Conservation (phyloP, 805 yeast species). For the Kuraishia floccosa region DNA sequence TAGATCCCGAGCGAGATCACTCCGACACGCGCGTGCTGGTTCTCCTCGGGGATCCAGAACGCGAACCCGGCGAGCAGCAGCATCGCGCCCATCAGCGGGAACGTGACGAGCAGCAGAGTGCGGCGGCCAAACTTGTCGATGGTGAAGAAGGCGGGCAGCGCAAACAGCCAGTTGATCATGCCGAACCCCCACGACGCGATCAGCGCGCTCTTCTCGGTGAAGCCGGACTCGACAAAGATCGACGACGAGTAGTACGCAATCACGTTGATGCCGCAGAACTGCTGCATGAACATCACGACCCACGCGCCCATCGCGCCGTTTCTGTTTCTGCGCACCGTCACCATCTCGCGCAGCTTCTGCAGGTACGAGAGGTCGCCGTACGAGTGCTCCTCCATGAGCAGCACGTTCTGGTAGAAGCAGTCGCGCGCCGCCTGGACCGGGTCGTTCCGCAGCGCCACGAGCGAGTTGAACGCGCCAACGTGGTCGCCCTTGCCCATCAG, state of each 20-base stretch:
- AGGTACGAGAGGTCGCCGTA: constrained; percentile 28
- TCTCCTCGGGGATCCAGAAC: constrained; percentile 47
- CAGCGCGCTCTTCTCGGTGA: constrained; percentile 49
- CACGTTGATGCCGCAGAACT: constrained; percentile 83
- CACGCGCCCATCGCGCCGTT: constrained; percentile 75
- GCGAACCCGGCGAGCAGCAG: constrained; percentile 57
- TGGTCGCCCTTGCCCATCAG: constrained; percentile 62
- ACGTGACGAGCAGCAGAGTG: constrained; percentile 40
- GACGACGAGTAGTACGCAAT: constrained; percentile 79
- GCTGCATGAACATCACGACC: constrained; percentile 84
- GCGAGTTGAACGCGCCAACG: constrained; percentile 42
- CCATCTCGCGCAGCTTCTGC: constrained; percentile 41
- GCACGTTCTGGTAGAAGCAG: constrained; percentile 54
- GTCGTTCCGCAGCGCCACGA: constrained; percentile 34
- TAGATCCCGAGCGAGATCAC: constrained; percentile 67
- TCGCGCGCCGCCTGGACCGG: constrained; percentile 61
- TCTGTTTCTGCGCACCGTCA: constrained; percentile 70
- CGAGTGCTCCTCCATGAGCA: constrained; percentile 52
- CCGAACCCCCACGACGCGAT: constrained; percentile 86
- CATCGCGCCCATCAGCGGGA: constrained; percentile 55
- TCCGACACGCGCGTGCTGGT: constrained; percentile 44
- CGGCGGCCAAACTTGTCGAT: constrained; percentile 75
- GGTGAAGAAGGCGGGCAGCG: constrained; percentile 71
- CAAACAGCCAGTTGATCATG: constrained; percentile 67
- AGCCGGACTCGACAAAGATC: constrained; percentile 60